phyloP scores from a whole-genome alignment of 2,329 filamentous ascomycete species.

The Penicillium sp. region DNA sequence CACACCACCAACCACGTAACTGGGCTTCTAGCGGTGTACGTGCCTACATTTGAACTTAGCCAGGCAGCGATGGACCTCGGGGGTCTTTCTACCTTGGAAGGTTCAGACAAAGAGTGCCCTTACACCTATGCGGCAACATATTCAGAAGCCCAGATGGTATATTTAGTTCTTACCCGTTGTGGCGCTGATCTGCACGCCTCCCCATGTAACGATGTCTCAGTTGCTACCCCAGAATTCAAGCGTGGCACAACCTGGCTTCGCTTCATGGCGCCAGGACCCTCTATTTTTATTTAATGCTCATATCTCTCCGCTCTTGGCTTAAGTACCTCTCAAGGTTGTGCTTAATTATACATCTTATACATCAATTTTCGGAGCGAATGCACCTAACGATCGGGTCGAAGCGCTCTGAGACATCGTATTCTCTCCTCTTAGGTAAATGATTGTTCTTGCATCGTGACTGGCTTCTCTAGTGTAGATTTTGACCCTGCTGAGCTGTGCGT shows the following conservation, averaged over 20 bases:
- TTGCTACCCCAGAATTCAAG: conserved; percentile 10
- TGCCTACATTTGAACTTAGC: not conserved
- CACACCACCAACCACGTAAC: conserved; percentile 20
- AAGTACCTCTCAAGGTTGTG: not conserved
- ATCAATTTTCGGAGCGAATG: not conserved
- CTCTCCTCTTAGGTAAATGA: not conserved
- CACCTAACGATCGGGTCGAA: conserved; percentile 5
- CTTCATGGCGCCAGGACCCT: not conserved
- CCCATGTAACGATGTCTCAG: conserved; percentile 27
- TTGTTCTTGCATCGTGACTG: not conserved
- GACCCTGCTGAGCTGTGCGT: not conserved
- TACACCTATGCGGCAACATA: not conserved
- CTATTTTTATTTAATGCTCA: not conserved
- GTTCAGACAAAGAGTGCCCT: not conserved
- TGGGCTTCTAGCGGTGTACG: not conserved
- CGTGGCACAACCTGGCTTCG: not conserved
- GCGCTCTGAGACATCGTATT: conserved; percentile 16
- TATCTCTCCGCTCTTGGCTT: conserved; percentile 8
- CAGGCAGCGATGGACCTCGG: not conserved
- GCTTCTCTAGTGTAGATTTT: not conserved
- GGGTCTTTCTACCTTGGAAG: not conserved
- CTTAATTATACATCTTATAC: not conserved
- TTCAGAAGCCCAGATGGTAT: not conserved
- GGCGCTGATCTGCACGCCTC: conserved; percentile 4
- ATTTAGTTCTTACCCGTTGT: not conserved